phyloP scores from a whole-genome alignment of 306 rosid species.

The Cucurbita maxima region DNA sequence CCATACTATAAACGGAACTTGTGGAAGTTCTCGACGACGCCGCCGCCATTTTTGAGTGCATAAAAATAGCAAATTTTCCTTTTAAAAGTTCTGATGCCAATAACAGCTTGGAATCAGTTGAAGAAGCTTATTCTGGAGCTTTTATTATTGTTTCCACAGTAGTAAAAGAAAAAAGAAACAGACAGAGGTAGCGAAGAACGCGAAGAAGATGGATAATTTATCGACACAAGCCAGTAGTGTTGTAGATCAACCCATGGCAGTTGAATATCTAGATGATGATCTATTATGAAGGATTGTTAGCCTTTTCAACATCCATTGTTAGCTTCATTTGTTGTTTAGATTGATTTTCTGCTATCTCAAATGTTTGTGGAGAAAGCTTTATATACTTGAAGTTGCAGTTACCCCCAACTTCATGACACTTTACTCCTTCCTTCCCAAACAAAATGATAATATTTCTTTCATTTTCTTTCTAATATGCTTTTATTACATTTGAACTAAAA shows the following conservation, averaged over 20 bases:
- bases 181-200: conserved; percentile 15
- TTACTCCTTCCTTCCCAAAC: neutral
- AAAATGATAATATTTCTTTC: neutral
- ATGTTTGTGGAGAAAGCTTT: conserved; percentile 4
- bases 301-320: conserved; percentile 7
- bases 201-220: conserved; percentile 1
- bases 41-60: conserved; percentile 21
- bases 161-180: conserved; percentile 10
- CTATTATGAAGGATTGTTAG: neutral
- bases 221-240: neutral
- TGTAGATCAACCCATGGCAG: neutral
- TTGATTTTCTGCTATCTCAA: neutral
- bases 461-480: neutral
- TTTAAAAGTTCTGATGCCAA: conserved; percentile 4
- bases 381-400: conserved; percentile 4
- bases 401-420: neutral
- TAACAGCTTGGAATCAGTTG: neutral
- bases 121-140: conserved; percentile 1
- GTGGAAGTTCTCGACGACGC: conserved; percentile 11
- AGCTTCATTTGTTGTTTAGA: conserved; percentile 8
- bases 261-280: neutral
- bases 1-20: conserved; percentile 44
- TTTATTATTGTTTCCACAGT: neutral
- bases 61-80: neutral
- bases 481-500: neutral